phyloP scores from a whole-genome alignment of 2,329 filamentous ascomycete species.

The Xylariaceae sp. region DNA sequence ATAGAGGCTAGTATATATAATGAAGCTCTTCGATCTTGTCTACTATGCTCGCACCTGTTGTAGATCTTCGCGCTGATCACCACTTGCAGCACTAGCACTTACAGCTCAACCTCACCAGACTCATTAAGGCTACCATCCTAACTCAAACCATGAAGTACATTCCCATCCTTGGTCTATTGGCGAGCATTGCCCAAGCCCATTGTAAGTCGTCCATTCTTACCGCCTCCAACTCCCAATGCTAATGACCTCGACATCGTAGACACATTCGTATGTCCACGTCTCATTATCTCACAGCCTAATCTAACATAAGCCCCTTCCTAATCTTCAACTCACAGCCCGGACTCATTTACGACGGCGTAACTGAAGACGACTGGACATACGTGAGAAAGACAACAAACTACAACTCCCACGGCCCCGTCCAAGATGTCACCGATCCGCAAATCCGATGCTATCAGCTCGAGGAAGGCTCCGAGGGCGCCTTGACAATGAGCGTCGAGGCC shows the following conservation, averaged over 20 bases:
- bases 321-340: constrained; percentile 15
- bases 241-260: constrained; percentile 19
- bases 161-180: constrained; percentile 16
- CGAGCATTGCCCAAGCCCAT: constrained; percentile 23
- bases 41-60: no score
- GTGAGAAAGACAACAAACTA: constrained; percentile 37
- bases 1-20: no score
- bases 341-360: constrained; percentile 23
- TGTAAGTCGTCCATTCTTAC: constrained; percentile 14
- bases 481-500: constrained; percentile 32
- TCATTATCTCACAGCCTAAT: not conserved
- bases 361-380: constrained; percentile 30
- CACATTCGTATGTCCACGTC: constrained; percentile 21
- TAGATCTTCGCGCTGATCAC: no score
- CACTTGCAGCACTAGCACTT: no score
- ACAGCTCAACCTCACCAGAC: not conserved
- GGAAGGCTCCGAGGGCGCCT: constrained; percentile 27
- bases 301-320: not conserved
- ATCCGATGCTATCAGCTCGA: constrained; percentile 35
- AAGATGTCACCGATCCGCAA: constrained; percentile 30
- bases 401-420: constrained; percentile 32
- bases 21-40: no score
- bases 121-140: not conserved
- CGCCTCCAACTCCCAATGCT: not conserved
- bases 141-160: constrained; percentile 20